Conservation (phyloP, 1,284 basidiomycete genomes). For the Rhodotorula sp. region DNA sequence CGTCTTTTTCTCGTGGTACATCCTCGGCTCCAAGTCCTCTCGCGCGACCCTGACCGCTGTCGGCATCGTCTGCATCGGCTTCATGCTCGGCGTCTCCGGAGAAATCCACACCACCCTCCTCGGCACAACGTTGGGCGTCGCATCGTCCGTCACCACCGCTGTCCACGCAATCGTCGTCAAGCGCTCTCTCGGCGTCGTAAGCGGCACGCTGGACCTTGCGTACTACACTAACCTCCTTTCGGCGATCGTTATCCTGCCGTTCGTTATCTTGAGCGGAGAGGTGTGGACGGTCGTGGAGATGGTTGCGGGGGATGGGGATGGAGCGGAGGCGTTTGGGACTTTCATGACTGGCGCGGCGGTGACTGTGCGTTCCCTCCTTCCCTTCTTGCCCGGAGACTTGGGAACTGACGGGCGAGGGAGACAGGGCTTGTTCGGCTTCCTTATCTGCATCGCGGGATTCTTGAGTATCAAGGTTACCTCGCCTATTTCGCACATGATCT, state of each 20-base stretch:
- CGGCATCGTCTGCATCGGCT: constrained; percentile 71
- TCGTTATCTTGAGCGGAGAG: constrained; percentile 70
- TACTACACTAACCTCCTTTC: constrained; percentile 82
- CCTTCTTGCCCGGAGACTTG: too few species aligned
- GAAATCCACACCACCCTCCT: constrained; percentile 48
- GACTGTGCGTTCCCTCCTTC: constrained; percentile 56
- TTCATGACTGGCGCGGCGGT: constrained; percentile 74
- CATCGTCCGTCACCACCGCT: constrained; percentile 72
- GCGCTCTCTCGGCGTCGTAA: constrained; percentile 67
- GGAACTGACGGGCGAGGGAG: too few species aligned
- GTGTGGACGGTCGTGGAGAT: constrained; percentile 60
- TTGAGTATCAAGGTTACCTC: constrained; percentile 88
- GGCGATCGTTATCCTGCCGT: constrained; percentile 61
- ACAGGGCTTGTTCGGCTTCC: constrained; percentile 75
- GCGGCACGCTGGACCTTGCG: constrained; percentile 70
- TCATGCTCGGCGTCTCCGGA: constrained; percentile 70
- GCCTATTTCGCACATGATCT: constrained; percentile 87
- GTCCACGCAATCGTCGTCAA: constrained; percentile 84
- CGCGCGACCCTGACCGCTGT: constrained; percentile 61
- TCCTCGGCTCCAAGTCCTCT: constrained; percentile 55
- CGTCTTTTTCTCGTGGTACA: constrained; percentile 68
- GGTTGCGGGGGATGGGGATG: constrained; percentile 56
- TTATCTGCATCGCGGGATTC: constrained; percentile 83
- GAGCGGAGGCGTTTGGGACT: constrained; percentile 54
- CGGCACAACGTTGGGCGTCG: constrained; percentile 71